Evolutionary conservation across 78 protist species (phyloP).

Genomic region (Blattamonas nauphoetae): DNA sequence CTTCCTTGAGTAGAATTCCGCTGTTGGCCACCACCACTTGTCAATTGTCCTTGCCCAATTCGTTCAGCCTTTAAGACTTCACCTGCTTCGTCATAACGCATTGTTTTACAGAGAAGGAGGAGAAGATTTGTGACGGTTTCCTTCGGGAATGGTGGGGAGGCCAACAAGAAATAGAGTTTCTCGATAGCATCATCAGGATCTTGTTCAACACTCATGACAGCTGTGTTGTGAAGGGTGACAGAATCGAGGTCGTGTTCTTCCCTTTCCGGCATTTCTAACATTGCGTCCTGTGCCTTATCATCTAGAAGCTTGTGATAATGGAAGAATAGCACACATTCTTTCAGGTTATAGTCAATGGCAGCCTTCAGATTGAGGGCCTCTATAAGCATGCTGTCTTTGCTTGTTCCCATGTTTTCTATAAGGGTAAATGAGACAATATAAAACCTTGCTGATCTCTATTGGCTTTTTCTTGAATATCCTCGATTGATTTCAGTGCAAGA

Average conservation of each 20-base stretch:
- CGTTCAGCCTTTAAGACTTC: background rate
- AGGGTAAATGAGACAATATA: background rate
- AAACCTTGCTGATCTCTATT: background rate
- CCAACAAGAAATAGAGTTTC: slow-evolving; percentile 55
- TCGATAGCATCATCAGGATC: slow-evolving; percentile 47
- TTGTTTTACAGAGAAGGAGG: slow-evolving; percentile 57
- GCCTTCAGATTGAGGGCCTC: slow-evolving; percentile 77
- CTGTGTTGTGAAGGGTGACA: slow-evolving; percentile 69
- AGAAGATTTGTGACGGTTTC: slow-evolving; percentile 67
- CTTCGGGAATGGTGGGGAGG: slow-evolving; percentile 62
- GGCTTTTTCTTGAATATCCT: slow-evolving; percentile 36
- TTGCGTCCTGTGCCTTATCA: slow-evolving; percentile 50
- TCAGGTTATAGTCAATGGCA: slow-evolving; percentile 54
- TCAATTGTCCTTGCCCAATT: background rate
- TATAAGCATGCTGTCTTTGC: slow-evolving; percentile 59
- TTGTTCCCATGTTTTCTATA: background rate
- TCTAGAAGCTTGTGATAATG: background rate
- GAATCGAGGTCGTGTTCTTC: slow-evolving; percentile 66
- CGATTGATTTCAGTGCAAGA: slow-evolving; percentile 47
- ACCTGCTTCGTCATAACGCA: slow-evolving; percentile 31
- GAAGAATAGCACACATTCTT: slow-evolving; percentile 13
- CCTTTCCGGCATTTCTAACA: slow-evolving; percentile 68
- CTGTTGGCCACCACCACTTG: background rate
- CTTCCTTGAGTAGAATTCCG: background rate
- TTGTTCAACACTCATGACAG: slow-evolving; percentile 58